Base-by-base conservation (phyloP, 2,329 filamentous ascomycete genomes). In the Aspergillus carbonarius region DNA sequence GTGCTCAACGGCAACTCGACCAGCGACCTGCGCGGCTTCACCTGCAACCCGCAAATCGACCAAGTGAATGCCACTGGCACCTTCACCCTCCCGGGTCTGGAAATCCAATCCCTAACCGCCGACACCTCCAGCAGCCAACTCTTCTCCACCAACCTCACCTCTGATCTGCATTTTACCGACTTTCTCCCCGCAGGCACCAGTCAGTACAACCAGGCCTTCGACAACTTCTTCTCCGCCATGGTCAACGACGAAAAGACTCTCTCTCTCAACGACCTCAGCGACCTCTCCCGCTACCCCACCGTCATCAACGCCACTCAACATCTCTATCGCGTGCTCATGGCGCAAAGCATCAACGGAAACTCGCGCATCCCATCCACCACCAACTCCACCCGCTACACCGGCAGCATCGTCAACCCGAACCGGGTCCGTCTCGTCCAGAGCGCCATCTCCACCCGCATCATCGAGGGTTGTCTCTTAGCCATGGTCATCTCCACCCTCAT, bases 401-500 rank as follows among this genome's bases (percentile, higher is more conserved):
- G 39, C 2, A 61, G 35, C 2, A 54, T 61, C 9, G 39, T 60
- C 4, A 51, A 58, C 32, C 42, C 55, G 9, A 46, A 50, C 6
- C 35, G 57, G 5, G 44, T 51, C 10, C 59, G 58, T 51, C 66
- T 69, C n/a, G 55, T 66, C 8, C 66, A 68, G 37, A 65, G 60
- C 30, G 37, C 50, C 9, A 34, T 66, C 12, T 67, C 66, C 0
- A 68, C 64, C 1, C 59, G 58, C 3, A 61, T 69, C 18, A 59
- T 68, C 0, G 61, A 65, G n/a, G 65, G 55, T 1, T 53, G 63
- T 5, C 55, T 69, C 7, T 60, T 48, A 4, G 46, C 53, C 5
- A 69, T 69, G 65, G 20, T 66, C 23, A 10, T 69, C 1, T 67
- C 59, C 32, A 60, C 61, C 10, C 15, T 62, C n/a, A 48, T 60